Evolutionary conservation across 495 filamentous ascomycete genomes (phyloP), one percentile per base, ranked within the genome.

Genomic region (Lichina pygmaea): DNA sequence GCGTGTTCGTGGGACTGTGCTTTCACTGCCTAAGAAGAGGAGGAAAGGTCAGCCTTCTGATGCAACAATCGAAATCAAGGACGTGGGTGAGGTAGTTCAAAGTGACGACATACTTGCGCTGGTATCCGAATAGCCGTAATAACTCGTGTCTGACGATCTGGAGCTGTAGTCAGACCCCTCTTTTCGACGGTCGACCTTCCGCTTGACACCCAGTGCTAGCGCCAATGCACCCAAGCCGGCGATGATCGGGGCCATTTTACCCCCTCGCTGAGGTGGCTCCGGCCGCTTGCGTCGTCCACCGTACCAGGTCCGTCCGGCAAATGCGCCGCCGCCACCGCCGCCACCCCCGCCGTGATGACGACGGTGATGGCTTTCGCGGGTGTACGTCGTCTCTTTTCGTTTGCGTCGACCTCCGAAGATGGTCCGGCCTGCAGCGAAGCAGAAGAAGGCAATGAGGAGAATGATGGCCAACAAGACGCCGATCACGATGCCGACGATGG

Each of bases 401-500:
- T 54, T 64, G 46, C 59, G 58, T 33, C 73, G 64, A 30, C 73
- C 51, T 31, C 81, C 82, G 44, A 91, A 66, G 44, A 79, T 61
- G 33, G 71, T 78, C 44, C 81, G 58, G 24, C 82, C 46, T 12
- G 62, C 67, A 46, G 77, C 68, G 57, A 80, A 66, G 15, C 74
- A 69, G 59, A 78, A 84, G 44, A 92, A 51, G 5, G 86, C 67
- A 9, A 81, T 54, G 12, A 92, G 64, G 2, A 92, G 58, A 43
- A 76, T 56, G 17, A 84, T 65, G 53, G 78, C 85, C n/a, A 70
- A 72, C 51, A 93, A 70, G 6, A 75, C 72, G 50, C 85, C 85
- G 43, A 93, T 78, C 49, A 93, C 85, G 51, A 93, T 93, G 40
- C 85, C 85, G n/a, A 85, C 85, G 53, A 93, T 93, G 24, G 84